A percentile compares a stretch with the other conserved stretches of the same genome.
These are phyloP conservation scores for Aspergillus japonicus DNA, from an alignment of 2,329 filamentous ascomycete genomes.

Conservation along the genomic window DNA sequence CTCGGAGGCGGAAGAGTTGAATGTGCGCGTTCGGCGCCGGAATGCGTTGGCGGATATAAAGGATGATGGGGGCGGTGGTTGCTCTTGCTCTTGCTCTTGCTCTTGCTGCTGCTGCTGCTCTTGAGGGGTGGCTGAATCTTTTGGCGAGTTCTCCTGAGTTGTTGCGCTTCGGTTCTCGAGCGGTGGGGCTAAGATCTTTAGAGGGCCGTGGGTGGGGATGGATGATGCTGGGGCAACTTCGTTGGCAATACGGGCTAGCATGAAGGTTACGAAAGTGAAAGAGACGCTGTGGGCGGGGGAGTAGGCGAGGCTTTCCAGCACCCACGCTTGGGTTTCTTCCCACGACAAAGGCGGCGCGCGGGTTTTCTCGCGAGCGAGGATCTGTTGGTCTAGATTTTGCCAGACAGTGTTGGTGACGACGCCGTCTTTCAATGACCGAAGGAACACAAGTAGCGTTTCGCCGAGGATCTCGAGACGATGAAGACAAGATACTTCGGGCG, in stretches of 20 bases:
- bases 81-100: background rate
- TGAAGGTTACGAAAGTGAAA: constrained; percentile 82
- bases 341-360: constrained; percentile 48
- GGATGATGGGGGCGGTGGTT: constrained; percentile 23
- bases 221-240: constrained; percentile 51
- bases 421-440: constrained; percentile 73
- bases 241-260: constrained; percentile 61
- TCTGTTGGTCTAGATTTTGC: constrained; percentile 63
- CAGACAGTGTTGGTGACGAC: constrained; percentile 71
- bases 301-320: constrained; percentile 72
- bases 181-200: constrained; percentile 6
- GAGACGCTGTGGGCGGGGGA: constrained; percentile 80
- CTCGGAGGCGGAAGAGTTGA: constrained; percentile 29
- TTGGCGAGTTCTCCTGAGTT: constrained; percentile 4
- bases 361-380: constrained; percentile 50
- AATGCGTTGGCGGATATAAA: constrained; percentile 32
- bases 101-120: background rate
- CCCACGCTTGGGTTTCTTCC: constrained; percentile 58
- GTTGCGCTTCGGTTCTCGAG: constrained; percentile 12
- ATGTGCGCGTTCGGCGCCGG: constrained; percentile 28
- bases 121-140: background rate
- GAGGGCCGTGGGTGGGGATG: constrained; percentile 12
- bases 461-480: constrained; percentile 73
- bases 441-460: constrained; percentile 70
- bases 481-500: constrained; percentile 61